A percentile compares a stretch with the other conserved stretches of the same genome.
These are phyloP conservation scores for Annona cherimola DNA, from an alignment of 164 flowering plant species.

Conservation along the genomic window DNA sequence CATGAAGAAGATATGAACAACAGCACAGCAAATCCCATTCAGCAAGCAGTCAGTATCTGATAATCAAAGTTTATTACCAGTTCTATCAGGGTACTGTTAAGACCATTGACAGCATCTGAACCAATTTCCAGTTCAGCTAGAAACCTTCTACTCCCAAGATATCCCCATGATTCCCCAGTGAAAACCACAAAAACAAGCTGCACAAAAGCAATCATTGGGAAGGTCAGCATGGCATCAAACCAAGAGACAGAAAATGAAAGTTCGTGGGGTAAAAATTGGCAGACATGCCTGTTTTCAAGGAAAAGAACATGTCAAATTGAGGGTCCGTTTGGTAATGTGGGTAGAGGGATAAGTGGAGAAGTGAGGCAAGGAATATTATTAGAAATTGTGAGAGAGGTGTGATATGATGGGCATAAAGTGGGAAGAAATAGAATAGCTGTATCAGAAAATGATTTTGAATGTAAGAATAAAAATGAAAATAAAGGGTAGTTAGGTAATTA, in stretches of 20 bases:
- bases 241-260: not conserved
- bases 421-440: too few relatives aligned
- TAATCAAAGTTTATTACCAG: conserved; percentile 36
- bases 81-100: conserved; percentile 55
- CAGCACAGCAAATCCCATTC: not conserved
- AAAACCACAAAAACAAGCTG: conserved; percentile 82
- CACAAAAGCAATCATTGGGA: conserved; percentile 7
- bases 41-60: conserved; percentile 1
- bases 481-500: too few relatives aligned
- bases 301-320: not conserved
- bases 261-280: too few relatives aligned
- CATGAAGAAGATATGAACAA: not conserved
- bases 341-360: too few relatives aligned
- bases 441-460: too few relatives aligned
- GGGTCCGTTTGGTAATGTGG: too few relatives aligned
- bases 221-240: conserved; percentile 4
- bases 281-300: not conserved
- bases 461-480: too few relatives aligned
- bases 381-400: too few relatives aligned
- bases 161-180: conserved; percentile 98
- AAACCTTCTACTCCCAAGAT: conserved; percentile 94
- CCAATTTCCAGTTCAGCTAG: conserved; percentile 65
- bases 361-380: too few relatives aligned
- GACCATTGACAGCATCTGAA: conserved; percentile 61
- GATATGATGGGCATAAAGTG: too few relatives aligned